These are phyloP conservation scores for Colletotrichum chrysophilum DNA, from an alignment of 2,329 filamentous ascomycete genomes.

Conservation along the genomic window DNA sequence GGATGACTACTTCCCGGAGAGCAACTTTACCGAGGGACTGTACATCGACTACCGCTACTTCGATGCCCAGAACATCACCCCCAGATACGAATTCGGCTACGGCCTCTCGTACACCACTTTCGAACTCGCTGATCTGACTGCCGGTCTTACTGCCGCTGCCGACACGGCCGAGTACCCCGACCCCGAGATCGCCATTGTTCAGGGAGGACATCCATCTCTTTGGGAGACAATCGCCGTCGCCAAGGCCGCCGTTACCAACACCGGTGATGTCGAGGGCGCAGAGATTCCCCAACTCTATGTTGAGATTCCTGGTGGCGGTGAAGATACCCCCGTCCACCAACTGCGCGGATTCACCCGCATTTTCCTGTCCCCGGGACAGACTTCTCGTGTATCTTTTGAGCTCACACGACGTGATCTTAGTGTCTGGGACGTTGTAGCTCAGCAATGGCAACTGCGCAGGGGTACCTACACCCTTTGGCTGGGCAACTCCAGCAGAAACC, in stretches of 20 bases:
- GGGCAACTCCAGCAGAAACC: conserved; percentile 51
- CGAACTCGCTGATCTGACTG: conserved; percentile 45
- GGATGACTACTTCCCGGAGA: conserved; percentile 50
- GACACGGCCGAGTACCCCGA: conserved; percentile 42
- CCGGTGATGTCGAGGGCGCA: conserved; percentile 44
- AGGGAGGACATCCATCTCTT: conserved; percentile 51
- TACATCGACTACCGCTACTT: conserved; percentile 62
- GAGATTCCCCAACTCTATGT: conserved; percentile 57
- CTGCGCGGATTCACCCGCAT: conserved; percentile 63
- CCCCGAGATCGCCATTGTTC: conserved; percentile 41
- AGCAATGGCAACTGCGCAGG: conserved; percentile 63
- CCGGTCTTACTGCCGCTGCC: conserved; percentile 33
- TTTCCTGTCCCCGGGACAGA: conserved; percentile 3
- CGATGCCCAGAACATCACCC: conserved; percentile 50
- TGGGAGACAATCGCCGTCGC: conserved; percentile 51
- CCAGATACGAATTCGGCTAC: conserved; percentile 61
- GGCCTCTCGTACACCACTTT: conserved; percentile 64
- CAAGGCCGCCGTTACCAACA: conserved; percentile 45
- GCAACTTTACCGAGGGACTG: conserved; percentile 56
- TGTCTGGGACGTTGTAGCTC: conserved; percentile 65
- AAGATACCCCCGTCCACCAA: conserved; percentile 55
- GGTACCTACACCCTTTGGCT: conserved; percentile 51
- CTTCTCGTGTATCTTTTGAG: conserved; percentile 50
- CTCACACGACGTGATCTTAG: conserved; percentile 70
- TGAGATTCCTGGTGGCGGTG: conserved; percentile 42